Evolutionary conservation across 2,329 filamentous ascomycete genomes (phyloP), one percentile per base, ranked within the genome.

Genomic region (Didymella pinodella): DNA sequence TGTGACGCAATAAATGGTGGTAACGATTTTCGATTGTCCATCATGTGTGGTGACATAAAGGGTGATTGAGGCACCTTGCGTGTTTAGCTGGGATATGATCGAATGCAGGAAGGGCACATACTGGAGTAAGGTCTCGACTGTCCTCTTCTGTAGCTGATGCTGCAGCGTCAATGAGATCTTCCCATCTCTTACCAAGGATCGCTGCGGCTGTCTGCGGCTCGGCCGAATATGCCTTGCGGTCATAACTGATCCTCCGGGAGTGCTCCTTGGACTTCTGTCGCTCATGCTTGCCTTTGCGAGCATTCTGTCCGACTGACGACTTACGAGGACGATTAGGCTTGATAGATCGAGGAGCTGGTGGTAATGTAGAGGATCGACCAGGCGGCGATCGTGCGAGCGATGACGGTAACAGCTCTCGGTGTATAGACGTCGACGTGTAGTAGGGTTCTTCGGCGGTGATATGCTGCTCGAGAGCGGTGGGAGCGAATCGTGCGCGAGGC

Each of bases 141-240:
- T 96, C 92, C 73, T 95, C 94, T 79, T 96, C 93, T 3, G 92
- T 96, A 28, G 93, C 93, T 62, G 92, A 97, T 31, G 94, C 93
- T 54, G 91, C 94, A 51, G 94, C 94, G 78, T 97, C 93, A 65
- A 98, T 96, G 61, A 98, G 84, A 77, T 98, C 94, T 78, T 97
- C 92, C 95, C 94, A 98, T 70, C 94, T 86, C 80, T 95, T 96
- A 65, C 92, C 93, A 78, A 91, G 87, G 48, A 85, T 81, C 69
- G 84, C 86, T 18, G 85, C 90, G 59, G 90, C 89, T 20, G 86
- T 88, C 56, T 89, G 86, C 25, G 93, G 93, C 77, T 97, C 94
- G 41, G 91, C 91, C 16, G 92, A 96, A 66, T 91, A 86, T 55
- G 92, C 91, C 79, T 97, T 96, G 63, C 91, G 86, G 68, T 89